Evolutionary conservation across 1,139 yeast species (phyloP), one percentile per base, ranked within the genome.

Genomic region (Protomyces lactucae-debilis): DNA sequence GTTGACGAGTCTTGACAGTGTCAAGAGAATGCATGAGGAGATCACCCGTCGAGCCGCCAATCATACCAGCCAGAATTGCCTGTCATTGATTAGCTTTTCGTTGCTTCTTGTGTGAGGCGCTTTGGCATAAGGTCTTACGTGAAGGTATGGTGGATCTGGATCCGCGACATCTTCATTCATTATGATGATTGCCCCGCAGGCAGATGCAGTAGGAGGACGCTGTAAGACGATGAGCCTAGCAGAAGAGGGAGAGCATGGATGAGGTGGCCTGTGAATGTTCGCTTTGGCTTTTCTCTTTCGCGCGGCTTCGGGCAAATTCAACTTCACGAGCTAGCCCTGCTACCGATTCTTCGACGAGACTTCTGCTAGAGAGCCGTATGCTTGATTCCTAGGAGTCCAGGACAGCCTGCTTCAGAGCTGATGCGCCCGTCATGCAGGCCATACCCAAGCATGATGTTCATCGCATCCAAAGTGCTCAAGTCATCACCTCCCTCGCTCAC

Each of bases 1-100:
- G 99, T 74, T 93, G 99, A 70, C 99, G 80, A 1, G 99, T 93
- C 75, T 93, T 93, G 51, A 95, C 97, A 0, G 99, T 93, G 73
- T 93, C 99, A 55, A 93, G 77, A 0, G 98, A 92, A 75, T 93
- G 97, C 97, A 93, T 93, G 57, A 85, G 78, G 1, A 95, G 82
- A 72, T 93, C 99, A 16, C 98, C 99, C 46, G 92, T 84, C 67
- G 89, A 85, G 1, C 99, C 99, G 8, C 99, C 99, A 60, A 92
- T 77, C 1, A 97, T 97, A 51, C 99, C 99, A 0, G 98, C 97
- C 40, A 88, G 66, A 79, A 87, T 80, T 71, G 66, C 66, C 69
- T 68, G 32, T 14, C 5, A 14, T 4, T 14, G 9, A 28, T 37
- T 18, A 21, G 45, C 32, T 35, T 21, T 14, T 10, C 40, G 76